These are phyloP conservation scores for Naganishia vaughanmartiniae DNA, from an alignment of 768 basidiomycete species.

Conservation along the genomic window DNA sequence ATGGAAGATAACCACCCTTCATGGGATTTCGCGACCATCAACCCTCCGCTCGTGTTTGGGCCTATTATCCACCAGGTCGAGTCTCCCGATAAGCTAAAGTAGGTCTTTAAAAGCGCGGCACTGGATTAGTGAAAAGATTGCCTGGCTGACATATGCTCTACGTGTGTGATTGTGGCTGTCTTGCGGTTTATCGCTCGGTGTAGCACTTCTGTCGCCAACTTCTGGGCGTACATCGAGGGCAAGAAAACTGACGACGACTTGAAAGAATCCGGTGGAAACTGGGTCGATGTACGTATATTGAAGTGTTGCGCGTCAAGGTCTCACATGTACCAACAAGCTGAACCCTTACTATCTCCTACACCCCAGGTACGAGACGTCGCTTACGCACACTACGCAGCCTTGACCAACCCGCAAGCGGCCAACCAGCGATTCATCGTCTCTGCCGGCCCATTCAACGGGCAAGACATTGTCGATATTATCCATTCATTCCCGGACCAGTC, in stretches of 20 bases:
- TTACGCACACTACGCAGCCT: conserved; percentile 58
- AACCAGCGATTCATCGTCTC: conserved; percentile 62
- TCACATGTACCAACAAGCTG: not conserved
- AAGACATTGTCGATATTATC: conserved; percentile 44
- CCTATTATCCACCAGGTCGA: conserved; percentile 54
- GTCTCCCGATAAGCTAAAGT: conserved; percentile 52
- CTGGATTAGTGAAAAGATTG: not conserved
- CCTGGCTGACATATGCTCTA: not conserved
- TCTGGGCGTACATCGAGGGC: conserved; percentile 44
- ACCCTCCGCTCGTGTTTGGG: conserved; percentile 53
- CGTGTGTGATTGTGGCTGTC: too few species aligned
- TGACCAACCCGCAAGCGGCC: conserved; percentile 59
- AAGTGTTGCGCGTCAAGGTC: not conserved
- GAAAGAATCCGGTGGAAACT: conserved; percentile 39
- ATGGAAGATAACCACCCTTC: conserved; percentile 47
- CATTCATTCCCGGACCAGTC: conserved; percentile 39
- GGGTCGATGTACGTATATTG: conserved; percentile 43
- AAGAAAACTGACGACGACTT: conserved; percentile 47
- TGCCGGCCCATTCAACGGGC: conserved; percentile 45
- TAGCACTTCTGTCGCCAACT: conserved; percentile 35
- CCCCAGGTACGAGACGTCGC: conserved; percentile 61
- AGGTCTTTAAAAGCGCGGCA: not conserved
- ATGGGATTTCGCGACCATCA: conserved; percentile 47
- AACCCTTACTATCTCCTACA: conserved; percentile 34
- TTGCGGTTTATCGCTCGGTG: not conserved